Evolutionary conservation across 2,329 filamentous ascomycete genomes (phyloP).

Genomic region (Talaromyces albobiverticillius): DNA sequence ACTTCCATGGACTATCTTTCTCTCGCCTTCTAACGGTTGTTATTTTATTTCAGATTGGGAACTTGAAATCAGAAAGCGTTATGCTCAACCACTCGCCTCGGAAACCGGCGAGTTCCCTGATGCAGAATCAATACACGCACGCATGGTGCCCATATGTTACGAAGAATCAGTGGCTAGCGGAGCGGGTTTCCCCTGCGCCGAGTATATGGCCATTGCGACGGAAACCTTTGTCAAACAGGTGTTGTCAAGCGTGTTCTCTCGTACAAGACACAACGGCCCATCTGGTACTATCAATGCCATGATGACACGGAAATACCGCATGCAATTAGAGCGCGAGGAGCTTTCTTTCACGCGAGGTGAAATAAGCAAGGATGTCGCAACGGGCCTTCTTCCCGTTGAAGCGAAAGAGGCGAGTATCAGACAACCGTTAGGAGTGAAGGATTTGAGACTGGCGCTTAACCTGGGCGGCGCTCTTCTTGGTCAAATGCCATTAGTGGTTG

Average conservation of each 20-base stretch:
- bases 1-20: too few species aligned
- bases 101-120: constrained; percentile 65
- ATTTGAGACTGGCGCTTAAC: constrained; percentile 72
- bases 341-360: constrained; percentile 70
- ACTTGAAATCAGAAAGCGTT: constrained; percentile 63
- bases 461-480: constrained; percentile 73
- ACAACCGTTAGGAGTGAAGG: constrained; percentile 70
- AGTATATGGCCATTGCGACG: constrained; percentile 59
- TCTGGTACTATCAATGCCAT: constrained; percentile 68
- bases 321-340: constrained; percentile 74
- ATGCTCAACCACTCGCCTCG: constrained; percentile 58
- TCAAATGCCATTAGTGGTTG: constrained; percentile 72
- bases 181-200: constrained; percentile 52
- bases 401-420: constrained; percentile 71
- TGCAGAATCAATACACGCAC: constrained; percentile 53
- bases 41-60: constrained; percentile 52
- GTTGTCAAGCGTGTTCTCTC: constrained; percentile 53
- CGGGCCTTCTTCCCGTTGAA: constrained; percentile 76
- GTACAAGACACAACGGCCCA: constrained; percentile 55
- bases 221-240: constrained; percentile 64
- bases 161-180: constrained; percentile 60
- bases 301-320: constrained; percentile 74
- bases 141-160: constrained; percentile 65
- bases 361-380: constrained; percentile 65
- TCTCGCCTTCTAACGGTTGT: constrained; percentile 7